These are phyloP conservation scores for Fusarium austroafricanum DNA, from an alignment of 2,329 filamentous ascomycete species.

Conservation along the genomic window DNA sequence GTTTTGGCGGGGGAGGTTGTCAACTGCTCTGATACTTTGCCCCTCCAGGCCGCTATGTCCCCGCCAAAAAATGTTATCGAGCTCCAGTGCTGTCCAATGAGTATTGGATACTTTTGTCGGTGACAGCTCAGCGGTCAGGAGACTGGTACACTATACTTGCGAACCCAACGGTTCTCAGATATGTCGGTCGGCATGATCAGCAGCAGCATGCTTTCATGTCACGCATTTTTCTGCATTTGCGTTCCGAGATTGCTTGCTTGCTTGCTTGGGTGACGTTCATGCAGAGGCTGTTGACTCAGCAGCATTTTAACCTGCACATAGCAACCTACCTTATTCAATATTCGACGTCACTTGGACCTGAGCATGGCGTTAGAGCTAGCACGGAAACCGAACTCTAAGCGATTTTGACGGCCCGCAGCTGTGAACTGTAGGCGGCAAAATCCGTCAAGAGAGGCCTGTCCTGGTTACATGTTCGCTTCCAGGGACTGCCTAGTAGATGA, in stretches of 20 bases:
- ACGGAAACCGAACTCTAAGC: slow-evolving; percentile 6
- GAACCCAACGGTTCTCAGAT: slow-evolving; percentile 18
- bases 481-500: not conserved
- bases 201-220: slow-evolving; percentile 35
- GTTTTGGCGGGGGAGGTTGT: slow-evolving; percentile 39
- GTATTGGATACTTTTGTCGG: slow-evolving; percentile 26
- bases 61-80: slow-evolving; percentile 38
- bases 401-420: slow-evolving; percentile 16
- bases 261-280: slow-evolving; percentile 16
- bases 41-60: slow-evolving; percentile 38
- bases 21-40: slow-evolving; percentile 34
- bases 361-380: slow-evolving; percentile 21
- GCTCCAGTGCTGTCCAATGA: slow-evolving; percentile 26
- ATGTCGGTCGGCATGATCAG: slow-evolving; percentile 36
- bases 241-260: not conserved
- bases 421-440: slow-evolving; percentile 15
- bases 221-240: slow-evolving; percentile 33
- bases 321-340: not conserved
- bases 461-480: not conserved
- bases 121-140: slow-evolving; percentile 2
- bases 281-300: slow-evolving; percentile 19
- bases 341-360: slow-evolving; percentile 23
- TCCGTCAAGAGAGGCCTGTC: slow-evolving; percentile 4
- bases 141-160: slow-evolving; percentile 25
- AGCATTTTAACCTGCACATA: slow-evolving; percentile 8